phyloP scores from a whole-genome alignment of 768 basidiomycete genomes.

The Russula earlei region DNA sequence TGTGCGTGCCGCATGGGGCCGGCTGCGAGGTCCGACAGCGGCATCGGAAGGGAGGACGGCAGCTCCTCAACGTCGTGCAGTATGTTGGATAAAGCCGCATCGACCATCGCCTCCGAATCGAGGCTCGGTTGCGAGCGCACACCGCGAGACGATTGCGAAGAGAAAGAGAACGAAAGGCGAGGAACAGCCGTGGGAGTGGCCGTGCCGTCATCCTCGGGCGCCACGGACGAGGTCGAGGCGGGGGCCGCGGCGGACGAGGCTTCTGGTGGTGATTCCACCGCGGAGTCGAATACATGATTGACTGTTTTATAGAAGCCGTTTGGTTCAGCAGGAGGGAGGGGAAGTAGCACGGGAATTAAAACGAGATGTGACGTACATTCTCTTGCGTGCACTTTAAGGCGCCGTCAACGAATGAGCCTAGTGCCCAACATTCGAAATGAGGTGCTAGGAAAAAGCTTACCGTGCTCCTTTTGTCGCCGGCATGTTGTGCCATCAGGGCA shows the following conservation, averaged over 20 bases:
- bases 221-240: neutral
- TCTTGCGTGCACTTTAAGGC: constrained; percentile 50
- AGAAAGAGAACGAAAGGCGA: neutral
- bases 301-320: constrained; percentile 18
- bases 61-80: constrained; percentile 4
- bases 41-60: constrained; percentile 1
- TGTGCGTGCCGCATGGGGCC: constrained; percentile 13
- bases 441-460: constrained; percentile 31
- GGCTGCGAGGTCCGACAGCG: constrained; percentile 3
- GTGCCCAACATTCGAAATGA: neutral
- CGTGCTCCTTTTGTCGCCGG: constrained; percentile 51
- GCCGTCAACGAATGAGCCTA: neutral
- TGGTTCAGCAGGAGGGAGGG: neutral
- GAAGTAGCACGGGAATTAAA: neutral
- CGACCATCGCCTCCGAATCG: constrained; percentile 12
- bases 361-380: constrained; percentile 47
- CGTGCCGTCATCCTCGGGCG: neutral
- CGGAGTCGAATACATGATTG: constrained; percentile 27
- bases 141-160: neutral
- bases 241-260: neutral
- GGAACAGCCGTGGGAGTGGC: neutral
- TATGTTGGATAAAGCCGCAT: constrained; percentile 5
- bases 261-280: neutral
- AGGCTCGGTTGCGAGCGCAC: constrained; percentile 10
- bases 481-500: constrained; percentile 59